Base-by-base conservation (phyloP, 768 basidiomycete genomes). In the Mrakia frigida region DNA sequence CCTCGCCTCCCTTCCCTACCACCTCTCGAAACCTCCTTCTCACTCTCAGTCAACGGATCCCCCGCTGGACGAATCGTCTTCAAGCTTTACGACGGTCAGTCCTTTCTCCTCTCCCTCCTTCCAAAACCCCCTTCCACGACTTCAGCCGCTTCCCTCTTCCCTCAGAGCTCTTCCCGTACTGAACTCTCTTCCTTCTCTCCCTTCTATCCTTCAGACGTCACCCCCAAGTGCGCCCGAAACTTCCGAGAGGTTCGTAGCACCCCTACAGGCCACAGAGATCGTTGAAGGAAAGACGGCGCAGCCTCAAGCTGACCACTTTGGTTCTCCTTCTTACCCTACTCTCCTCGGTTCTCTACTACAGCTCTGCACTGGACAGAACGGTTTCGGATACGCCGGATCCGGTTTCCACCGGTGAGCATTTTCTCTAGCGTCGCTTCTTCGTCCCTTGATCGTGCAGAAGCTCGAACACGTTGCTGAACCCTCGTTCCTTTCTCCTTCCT, bases 301-400 rank as follows among this genome's bases (percentile, higher is more conserved):
- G 31, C 37, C 46, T 18, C 6, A 37, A 65, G 63, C 35, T 65
- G 63, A 65, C 63, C 18, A 37, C 37, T 46, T 18, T 69, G 23
- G 28, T 46, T 10, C 28, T 69, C 37, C 25, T 14, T 46, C 43
- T n/a, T 46, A 46, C 25, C 13, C 43, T 41, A 18, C 28, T 7
- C 16, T 69, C 4, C 25, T 35, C 14, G 4, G n/a, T 69, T 69
- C 1, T 46, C 43, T 41, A 16, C 56, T n/a, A n/a, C 18, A 71
- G 73, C 77, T 78, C 67, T 78, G 77, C 73, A 78, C 77, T 61
- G 77, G 76, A 53, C 63, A 73, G 63, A 73, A 77, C 68, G 65
- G 77, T 31, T 78, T 74, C 67, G 77, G 77, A 68, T 78, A 78
- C 73, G 73, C 67, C 68, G 69, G 68, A 33, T 74, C 77, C 16